Percentiles rank a stretch among this genome's conserved stretches.
phyloP scores from a whole-genome alignment of 257 asterid genomes.

The Nicotiana sylvestris region DNA sequence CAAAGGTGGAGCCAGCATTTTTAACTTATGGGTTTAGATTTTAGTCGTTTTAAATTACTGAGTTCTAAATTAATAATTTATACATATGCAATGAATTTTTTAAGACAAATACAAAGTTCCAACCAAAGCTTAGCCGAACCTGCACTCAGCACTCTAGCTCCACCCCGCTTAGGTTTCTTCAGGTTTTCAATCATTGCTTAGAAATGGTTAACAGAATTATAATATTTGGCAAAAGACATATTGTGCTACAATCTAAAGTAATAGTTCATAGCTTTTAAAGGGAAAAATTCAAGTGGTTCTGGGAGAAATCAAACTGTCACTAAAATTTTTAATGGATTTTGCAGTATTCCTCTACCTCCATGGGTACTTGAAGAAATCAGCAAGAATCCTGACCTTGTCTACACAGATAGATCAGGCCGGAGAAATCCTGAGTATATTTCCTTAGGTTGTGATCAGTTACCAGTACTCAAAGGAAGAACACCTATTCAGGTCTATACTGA shows the following conservation, averaged over 20 bases:
- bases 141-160: too few species aligned
- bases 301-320: neutral
- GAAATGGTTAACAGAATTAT: neutral
- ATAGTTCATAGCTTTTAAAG: neutral
- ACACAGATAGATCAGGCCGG: constrained; percentile 76
- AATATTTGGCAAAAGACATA: neutral
- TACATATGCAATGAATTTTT: too few species aligned
- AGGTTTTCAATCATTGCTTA: neutral
- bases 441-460: constrained; percentile 71
- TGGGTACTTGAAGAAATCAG: constrained; percentile 95
- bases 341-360: constrained; percentile 86
- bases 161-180: neutral
- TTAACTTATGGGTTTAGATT: too few species aligned
- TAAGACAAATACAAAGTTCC: too few species aligned
- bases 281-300: too few species aligned
- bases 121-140: too few species aligned
- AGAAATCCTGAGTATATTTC: constrained; percentile 89
- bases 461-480: constrained; percentile 82
- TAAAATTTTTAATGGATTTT: neutral
- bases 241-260: neutral
- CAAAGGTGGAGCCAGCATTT: too few species aligned
- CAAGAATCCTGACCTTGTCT: constrained; percentile 74
- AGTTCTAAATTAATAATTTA: too few species aligned
- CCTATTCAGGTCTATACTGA: constrained; percentile 88
- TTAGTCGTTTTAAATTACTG: too few species aligned